phyloP scores from a whole-genome alignment of 1,284 basidiomycete species.

The Ganoderma boninense region DNA sequence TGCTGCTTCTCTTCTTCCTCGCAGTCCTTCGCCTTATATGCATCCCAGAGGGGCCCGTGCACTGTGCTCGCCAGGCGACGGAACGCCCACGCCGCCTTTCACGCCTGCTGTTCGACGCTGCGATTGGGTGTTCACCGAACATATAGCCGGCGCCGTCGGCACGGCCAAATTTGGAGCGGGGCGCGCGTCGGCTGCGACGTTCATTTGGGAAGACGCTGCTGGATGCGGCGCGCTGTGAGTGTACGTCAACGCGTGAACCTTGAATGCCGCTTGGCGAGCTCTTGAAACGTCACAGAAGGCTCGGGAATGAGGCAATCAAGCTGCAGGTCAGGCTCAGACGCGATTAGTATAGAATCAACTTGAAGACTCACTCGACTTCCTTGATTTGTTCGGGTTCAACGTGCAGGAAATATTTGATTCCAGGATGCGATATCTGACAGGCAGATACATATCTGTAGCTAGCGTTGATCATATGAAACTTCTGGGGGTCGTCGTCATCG shows the following conservation, averaged over 20 bases:
- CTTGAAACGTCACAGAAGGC: not conserved
- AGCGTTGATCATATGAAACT: too few species aligned
- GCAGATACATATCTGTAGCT: too few species aligned
- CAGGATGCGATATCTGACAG: too few species aligned
- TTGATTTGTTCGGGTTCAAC: too few species aligned
- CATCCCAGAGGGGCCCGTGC: not conserved
- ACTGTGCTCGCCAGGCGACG: not conserved
- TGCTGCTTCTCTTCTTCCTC: not conserved
- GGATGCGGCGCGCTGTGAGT: not conserved
- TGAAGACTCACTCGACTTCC: too few species aligned
- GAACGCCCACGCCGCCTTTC: not conserved
- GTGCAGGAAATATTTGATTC: not conserved
- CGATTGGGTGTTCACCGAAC: not conserved
- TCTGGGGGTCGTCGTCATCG: not conserved
- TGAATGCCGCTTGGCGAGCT: not conserved
- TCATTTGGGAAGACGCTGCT: not conserved
- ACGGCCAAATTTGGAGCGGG: not conserved
- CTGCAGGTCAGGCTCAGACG: too few species aligned
- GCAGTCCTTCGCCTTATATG: not conserved
- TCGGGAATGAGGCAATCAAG: too few species aligned
- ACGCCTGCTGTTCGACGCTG: not conserved
- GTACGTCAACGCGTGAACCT: not conserved
- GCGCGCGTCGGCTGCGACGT: not conserved
- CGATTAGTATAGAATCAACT: too few species aligned
- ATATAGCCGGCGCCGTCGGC: not conserved